These are phyloP conservation scores for Coniophora puteana DNA, from an alignment of 1,284 basidiomycete genomes.

Conservation along the genomic window DNA sequence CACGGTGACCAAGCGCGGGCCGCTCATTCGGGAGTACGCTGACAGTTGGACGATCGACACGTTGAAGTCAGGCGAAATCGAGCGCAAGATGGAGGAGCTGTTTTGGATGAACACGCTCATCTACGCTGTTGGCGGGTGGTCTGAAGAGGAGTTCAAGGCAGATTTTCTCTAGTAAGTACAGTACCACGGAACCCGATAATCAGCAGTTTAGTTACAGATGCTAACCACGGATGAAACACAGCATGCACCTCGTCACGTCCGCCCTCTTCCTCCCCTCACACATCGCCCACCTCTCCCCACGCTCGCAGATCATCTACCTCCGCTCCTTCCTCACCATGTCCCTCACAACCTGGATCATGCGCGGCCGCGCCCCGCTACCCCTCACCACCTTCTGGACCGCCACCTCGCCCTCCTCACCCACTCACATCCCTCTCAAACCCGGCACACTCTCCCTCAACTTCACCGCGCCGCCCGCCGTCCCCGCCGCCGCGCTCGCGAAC, in stretches of 20 bases:
- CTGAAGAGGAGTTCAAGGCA: conserved; percentile 31
- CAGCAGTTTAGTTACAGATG: background rate
- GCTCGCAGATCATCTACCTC: conserved; percentile 37
- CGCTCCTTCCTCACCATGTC: conserved; percentile 37
- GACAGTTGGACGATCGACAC: conserved; percentile 24
- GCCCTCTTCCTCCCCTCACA: conserved; percentile 45
- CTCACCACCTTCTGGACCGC: conserved; percentile 36
- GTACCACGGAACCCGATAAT: background rate
- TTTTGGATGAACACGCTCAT: conserved; percentile 38
- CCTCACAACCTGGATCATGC: conserved; percentile 38
- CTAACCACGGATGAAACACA: conserved; percentile 15
- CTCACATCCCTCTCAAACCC: conserved; percentile 24
- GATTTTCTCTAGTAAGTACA: conserved; percentile 46
- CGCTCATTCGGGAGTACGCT: conserved; percentile 12
- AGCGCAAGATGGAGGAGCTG: conserved; percentile 45
- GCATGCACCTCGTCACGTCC: conserved; percentile 55
- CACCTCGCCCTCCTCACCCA: conserved; percentile 24
- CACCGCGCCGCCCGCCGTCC: conserved; percentile 6
- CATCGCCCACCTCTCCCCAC: conserved; percentile 31
- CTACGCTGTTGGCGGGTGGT: conserved; percentile 42
- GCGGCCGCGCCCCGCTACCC: conserved; percentile 37
- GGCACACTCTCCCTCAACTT: conserved; percentile 8
- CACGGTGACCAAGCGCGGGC: conserved; percentile 5
- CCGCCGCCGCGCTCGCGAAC: background rate
- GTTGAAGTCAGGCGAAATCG: conserved; percentile 28